phyloP scores from a whole-genome alignment of 306 rosid genomes.

The Vigna hirtella region DNA sequence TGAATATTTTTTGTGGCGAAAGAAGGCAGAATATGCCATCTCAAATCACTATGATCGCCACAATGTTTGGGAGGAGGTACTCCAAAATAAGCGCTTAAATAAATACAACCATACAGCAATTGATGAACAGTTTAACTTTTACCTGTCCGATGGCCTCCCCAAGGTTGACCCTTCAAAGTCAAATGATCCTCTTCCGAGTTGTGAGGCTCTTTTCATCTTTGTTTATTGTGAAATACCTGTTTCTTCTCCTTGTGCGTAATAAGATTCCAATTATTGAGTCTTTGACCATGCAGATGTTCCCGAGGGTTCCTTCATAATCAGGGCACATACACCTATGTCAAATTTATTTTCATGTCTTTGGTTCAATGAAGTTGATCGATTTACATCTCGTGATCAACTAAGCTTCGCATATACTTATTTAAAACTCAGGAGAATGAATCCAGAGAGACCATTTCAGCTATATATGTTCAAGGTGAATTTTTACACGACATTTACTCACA shows the following conservation, averaged over 20 bases:
- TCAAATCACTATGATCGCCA: slow-evolving; percentile 95
- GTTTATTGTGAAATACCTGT: slow-evolving; percentile 43
- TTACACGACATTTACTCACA: neutral
- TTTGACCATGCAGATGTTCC: slow-evolving; percentile 78
- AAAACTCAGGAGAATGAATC: slow-evolving; percentile 86
- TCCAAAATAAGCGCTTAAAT: slow-evolving; percentile 89
- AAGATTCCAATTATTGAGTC: slow-evolving; percentile 36
- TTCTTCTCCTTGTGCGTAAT: slow-evolving; percentile 25
- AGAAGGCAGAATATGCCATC: slow-evolving; percentile 87
- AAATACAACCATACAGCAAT: slow-evolving; percentile 85
- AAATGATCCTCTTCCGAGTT: slow-evolving; percentile 76
- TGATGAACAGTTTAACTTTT: slow-evolving; percentile 78
- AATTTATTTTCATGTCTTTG: slow-evolving; percentile 96
- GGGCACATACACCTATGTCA: slow-evolving; percentile 94
- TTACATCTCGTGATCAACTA: slow-evolving; percentile 96
- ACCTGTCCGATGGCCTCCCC: slow-evolving; percentile 85
- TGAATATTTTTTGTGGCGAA: slow-evolving; percentile 87
- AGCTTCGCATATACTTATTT: slow-evolving; percentile 91
- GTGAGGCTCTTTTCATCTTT: slow-evolving; percentile 60
- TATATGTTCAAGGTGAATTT: slow-evolving; percentile 82
- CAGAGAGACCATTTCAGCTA: slow-evolving; percentile 66
- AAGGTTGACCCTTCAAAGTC: slow-evolving; percentile 71
- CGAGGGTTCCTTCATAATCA: slow-evolving; percentile 91
- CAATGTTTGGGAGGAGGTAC: slow-evolving; percentile 95
- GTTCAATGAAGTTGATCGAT: slow-evolving; percentile 95